Evolutionary conservation across 495 filamentous ascomycete genomes (phyloP), one percentile per base, ranked within the genome.

Genomic region (Penicillium coprophilum): DNA sequence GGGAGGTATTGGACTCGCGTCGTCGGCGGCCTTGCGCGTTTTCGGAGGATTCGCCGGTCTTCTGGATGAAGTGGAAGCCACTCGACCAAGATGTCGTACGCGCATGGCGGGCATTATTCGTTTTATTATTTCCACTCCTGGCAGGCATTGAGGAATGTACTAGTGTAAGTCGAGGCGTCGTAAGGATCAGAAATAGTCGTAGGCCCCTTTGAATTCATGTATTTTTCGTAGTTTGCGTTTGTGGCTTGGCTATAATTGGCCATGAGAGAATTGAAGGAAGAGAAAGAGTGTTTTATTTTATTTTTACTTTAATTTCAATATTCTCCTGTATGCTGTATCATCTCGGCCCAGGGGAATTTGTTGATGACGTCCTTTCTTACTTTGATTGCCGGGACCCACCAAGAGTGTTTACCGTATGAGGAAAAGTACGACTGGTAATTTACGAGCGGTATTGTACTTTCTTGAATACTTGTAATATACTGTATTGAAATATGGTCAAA

Each of bases 61-160:
- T 53, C 21, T 61, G 43, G 43, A 38, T 64, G 53, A 68, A 36
- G 57, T 75, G 62, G 58, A 62, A 71, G 58, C 69, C 72, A 56
- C 64, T 71, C 47, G 72, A 66, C 74, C 74, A 77, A 48, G 74
- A 77, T 57, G 68, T 73, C 49, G 67, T 69, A 56, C 74, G 70
- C 59, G 68, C 63, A 60, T 77, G 73, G 61, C 67, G 71, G 60
- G 70, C 73, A 74, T 74, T 61, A 56, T 62, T 64, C 21, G 66
- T 20, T 58, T 66, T 69, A 60, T 66, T 60, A 53, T 52, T 61
- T 38, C 58, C 58, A 45, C 56, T 56, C 54, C 61, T 61, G 53
- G 64, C 30, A 61, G 64, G 56, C 67, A 68, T 70, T 63, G 50
- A 54, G 64, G 57, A 50, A 56, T 56, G 62, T 50, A 53, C 50